Conservation (phyloP, 176 grass and related monocot genomes). For the Themeda triandra region DNA sequence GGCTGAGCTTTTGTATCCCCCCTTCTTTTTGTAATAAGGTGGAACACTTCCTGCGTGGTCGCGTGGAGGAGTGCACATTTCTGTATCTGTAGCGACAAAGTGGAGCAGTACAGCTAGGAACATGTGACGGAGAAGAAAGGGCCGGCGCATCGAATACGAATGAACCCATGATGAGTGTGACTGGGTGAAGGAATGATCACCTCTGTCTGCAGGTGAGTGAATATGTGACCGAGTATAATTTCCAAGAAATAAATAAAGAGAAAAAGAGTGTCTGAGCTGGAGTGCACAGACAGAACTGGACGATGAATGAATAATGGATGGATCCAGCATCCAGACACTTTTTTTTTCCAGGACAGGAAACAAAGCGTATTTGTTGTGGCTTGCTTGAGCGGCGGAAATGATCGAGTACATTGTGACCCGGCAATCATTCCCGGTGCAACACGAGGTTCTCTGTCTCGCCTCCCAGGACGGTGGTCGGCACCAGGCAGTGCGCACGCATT, state of each 20-base stretch:
- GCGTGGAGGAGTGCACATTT: not conserved
- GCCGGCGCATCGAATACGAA: not conserved
- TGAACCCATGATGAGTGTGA: conserved; percentile 11
- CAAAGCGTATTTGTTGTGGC: not conserved
- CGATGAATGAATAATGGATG: not conserved
- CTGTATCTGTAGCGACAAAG: conserved; percentile 12
- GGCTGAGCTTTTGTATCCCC: not conserved
- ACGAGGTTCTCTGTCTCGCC: not conserved
- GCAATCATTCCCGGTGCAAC: conserved; percentile 8
- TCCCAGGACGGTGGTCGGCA: conserved; percentile 14
- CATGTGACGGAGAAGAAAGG: conserved; percentile 11
- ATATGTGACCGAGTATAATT: not conserved
- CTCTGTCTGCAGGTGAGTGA: not conserved
- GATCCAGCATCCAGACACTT: not conserved
- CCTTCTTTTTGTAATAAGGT: not conserved
- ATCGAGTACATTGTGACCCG: not conserved
- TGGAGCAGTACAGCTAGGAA: conserved; percentile 17
- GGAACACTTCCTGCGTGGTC: not conserved
- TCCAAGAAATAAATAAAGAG: not conserved
- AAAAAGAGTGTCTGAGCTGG: conserved; percentile 13
- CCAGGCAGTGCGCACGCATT: not conserved
- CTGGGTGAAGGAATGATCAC: not conserved
- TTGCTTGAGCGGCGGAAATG: conserved; percentile 1
- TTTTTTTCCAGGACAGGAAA: not conserved
- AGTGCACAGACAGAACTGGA: conserved; percentile 9